phyloP scores from a whole-genome alignment of 2,329 filamentous ascomycete species.

The Fusarium duplospermum region DNA sequence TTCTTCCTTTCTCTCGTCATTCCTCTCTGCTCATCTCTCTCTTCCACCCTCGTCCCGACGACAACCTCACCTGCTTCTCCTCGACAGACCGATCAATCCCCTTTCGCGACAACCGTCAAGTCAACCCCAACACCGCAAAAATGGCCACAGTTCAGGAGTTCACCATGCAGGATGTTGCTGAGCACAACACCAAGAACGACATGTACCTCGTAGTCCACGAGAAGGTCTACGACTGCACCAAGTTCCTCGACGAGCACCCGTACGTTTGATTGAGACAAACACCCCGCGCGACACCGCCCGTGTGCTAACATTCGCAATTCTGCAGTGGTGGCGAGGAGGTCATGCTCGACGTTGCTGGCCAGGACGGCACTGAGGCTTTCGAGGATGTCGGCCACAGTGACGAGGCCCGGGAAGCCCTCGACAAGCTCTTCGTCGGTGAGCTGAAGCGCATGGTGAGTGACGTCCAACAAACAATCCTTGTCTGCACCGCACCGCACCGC shows the following conservation, averaged over 20 bases:
- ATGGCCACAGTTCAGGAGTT: conserved; percentile 60
- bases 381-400: conserved; percentile 99
- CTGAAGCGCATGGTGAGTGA: conserved; percentile 82
- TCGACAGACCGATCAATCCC: conserved; percentile 15
- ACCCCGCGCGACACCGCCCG: conserved; percentile 7
- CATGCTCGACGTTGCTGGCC: conserved; percentile 92
- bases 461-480: neutral
- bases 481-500: conserved; percentile 1
- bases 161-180: conserved; percentile 84
- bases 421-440: conserved; percentile 77
- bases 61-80: conserved; percentile 18
- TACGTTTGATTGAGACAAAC: conserved; percentile 56
- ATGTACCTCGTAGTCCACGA: conserved; percentile 92
- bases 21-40: conserved; percentile 12
- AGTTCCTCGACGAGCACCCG: conserved; percentile 98
- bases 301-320: conserved; percentile 30
- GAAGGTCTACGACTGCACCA: conserved; percentile 91
- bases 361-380: conserved; percentile 97
- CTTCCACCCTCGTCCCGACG: conserved; percentile 17
- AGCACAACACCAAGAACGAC: conserved; percentile 94
- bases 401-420: conserved; percentile 94
- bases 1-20: conserved; percentile 10
- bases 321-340: conserved; percentile 97
- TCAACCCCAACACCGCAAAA: conserved; percentile 31
- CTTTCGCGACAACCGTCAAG: conserved; percentile 21